Evolutionary conservation across 352 stramenopile species (phyloP), one percentile per base, ranked within the genome.

Genomic region (Saprolegnia diclina): DNA sequence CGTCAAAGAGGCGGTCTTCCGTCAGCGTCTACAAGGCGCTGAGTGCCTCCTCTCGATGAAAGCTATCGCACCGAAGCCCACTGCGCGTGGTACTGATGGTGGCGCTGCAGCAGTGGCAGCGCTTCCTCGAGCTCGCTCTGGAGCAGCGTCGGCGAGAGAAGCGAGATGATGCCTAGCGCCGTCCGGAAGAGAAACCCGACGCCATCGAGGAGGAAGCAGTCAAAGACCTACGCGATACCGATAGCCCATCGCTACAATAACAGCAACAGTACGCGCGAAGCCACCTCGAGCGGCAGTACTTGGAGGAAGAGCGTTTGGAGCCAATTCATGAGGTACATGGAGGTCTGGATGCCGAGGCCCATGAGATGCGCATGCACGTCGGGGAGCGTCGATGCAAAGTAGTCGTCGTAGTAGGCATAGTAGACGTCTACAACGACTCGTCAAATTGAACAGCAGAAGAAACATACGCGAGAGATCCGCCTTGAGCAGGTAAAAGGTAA

Each of bases 251-350:
- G 24, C 21, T 53, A 35, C 35, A 13, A 66, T 53, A 24, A 67
- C 29, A 59, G 9, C 11, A 9, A 50, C 35, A 21, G 35, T 54
- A 94, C 82, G 0, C 88, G 75, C 11, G 78, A 77, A 13, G 88
- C 88, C 19, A 89, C 71, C 64, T 92, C 83, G 2, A 96, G 74
- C 6, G 88, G 88, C 10, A 95, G 64, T 18, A 94, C 82, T 71
- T 94, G 87, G 5, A 92, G 53, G 38, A 92, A 96, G 7, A 96
- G 72, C 24, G 88, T 96, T 72, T 94, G 88, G 19, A 94, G 71
- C 88, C 88, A 94, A 65, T 94, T 93, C 82, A 94, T 92, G 13
- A 94, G 65, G 56, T 93, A 96, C 82, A 96, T 90, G 14, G 83
- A 85, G 35, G 79, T 79, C 0, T 81, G 81, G 9, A 92, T 67